Evolutionary conservation across 345 rosid genomes (phyloP).

Genomic region (Diplotaxis tenuifolia): DNA sequence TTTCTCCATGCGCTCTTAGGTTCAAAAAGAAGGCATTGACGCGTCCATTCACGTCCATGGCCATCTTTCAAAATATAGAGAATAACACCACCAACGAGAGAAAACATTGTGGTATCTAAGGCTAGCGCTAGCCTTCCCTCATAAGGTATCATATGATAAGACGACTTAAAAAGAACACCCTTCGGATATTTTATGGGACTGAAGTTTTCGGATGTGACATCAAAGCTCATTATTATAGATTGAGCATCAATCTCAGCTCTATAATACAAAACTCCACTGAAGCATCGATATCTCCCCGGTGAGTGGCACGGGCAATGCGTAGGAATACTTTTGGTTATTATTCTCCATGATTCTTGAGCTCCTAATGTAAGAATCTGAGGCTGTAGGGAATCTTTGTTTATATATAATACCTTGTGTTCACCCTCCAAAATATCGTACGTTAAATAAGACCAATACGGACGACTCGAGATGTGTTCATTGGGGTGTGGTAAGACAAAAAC

Average conservation of each 20-base stretch:
- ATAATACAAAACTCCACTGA: conserved; percentile 1
- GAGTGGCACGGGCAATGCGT: not conserved
- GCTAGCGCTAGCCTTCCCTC: no score
- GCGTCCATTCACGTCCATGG: not conserved
- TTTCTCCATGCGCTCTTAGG: not conserved
- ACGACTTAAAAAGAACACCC: not conserved
- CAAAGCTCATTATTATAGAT: not conserved
- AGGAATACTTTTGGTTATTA: no score
- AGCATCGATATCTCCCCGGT: not conserved
- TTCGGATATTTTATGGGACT: not conserved
- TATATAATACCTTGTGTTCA: not conserved
- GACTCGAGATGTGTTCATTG: not conserved
- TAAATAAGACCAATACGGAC: not conserved
- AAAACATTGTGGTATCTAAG: not conserved
- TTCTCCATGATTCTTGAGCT: not conserved
- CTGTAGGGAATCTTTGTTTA: no score
- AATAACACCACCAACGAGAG: not conserved
- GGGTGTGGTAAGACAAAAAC: not conserved
- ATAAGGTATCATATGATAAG: not conserved
- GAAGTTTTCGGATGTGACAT: no score
- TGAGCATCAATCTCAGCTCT: not conserved
- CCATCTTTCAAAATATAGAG: not conserved
- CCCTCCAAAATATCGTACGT: not conserved
- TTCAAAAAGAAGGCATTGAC: not conserved
- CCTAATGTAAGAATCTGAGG: not conserved